Evolutionary conservation across 169 alveolate genomes (phyloP).

Genomic region (Plasmodium cynomolgi): DNA sequence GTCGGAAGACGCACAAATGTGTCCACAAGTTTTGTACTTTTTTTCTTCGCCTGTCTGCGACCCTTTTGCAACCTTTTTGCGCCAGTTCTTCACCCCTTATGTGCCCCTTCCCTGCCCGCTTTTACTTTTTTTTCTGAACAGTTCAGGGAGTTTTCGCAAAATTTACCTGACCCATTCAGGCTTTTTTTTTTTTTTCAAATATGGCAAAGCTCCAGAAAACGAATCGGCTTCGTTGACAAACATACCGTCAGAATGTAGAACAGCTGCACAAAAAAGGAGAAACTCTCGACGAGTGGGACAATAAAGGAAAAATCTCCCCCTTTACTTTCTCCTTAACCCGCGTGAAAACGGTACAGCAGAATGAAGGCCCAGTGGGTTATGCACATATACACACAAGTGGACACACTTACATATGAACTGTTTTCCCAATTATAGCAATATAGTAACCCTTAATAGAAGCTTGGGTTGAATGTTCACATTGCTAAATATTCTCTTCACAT

Average conservation of each 20-base stretch:
- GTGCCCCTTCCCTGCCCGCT: background rate
- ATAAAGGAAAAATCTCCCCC: background rate
- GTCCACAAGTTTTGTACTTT: background rate
- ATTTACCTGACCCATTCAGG: background rate
- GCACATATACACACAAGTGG: background rate
- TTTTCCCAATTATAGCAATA: background rate
- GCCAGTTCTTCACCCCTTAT: background rate
- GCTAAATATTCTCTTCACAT: background rate
- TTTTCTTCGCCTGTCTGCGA: background rate
- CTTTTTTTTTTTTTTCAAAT: background rate
- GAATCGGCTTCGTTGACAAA: background rate
- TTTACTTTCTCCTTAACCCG: background rate
- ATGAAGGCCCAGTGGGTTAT: background rate
- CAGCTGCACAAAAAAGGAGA: background rate
- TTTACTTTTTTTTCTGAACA: background rate
- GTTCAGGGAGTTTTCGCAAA: background rate
- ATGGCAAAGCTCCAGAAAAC: background rate
- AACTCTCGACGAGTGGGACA: background rate
- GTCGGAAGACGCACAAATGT: background rate
- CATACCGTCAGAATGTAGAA: background rate
- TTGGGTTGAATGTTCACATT: background rate
- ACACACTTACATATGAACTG: constrained; percentile 1
- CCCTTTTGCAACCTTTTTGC: too few relatives aligned
- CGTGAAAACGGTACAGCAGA: background rate
- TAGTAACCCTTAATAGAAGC: background rate